phyloP scores from a whole-genome alignment of 2,329 filamentous ascomycete genomes.

The Rutstroemia sydowiana region DNA sequence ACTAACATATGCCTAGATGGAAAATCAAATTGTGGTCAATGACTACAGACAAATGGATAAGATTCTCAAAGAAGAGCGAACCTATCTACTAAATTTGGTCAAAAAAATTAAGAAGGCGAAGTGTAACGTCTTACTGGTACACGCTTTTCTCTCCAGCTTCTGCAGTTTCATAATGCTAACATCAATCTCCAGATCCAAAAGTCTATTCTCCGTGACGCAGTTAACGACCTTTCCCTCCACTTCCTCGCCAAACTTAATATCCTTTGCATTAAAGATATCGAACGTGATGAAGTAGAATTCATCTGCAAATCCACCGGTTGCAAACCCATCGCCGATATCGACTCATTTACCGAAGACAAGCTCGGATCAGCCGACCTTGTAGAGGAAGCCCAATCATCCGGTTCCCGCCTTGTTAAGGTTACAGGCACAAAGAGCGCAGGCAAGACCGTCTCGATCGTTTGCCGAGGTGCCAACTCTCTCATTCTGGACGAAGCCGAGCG shows the following conservation, averaged over 20 bases:
- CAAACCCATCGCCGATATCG: slow-evolving; percentile 97
- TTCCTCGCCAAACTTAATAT: slow-evolving; percentile 98
- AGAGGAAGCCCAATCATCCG: slow-evolving; percentile 82
- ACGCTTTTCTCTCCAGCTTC: background rate
- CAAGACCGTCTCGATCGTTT: slow-evolving; percentile 91
- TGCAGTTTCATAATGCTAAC: slow-evolving; percentile 1
- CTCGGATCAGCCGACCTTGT: slow-evolving; percentile 88
- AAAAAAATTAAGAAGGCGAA: slow-evolving; percentile 99
- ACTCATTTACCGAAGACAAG: slow-evolving; percentile 98
- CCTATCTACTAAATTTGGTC: slow-evolving; percentile 96
- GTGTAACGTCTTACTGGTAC: slow-evolving; percentile 65
- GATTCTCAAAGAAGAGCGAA: slow-evolving; percentile 97
- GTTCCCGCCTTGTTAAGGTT: slow-evolving; percentile 89
- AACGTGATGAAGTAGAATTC: slow-evolving; percentile 97
- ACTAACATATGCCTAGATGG: no score
- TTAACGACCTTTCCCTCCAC: slow-evolving; percentile 95
- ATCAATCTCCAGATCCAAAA: slow-evolving; percentile 82
- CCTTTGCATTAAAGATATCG: slow-evolving; percentile 92
- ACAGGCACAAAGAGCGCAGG: slow-evolving; percentile 78
- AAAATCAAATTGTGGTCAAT: slow-evolving; percentile 98
- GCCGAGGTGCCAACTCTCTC: slow-evolving; percentile 85
- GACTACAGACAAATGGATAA: slow-evolving; percentile 99
- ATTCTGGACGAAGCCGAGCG: slow-evolving; percentile 97
- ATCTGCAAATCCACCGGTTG: slow-evolving; percentile 98
- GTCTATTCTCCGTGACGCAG: slow-evolving; percentile 92